Evolutionary conservation across 2,329 filamentous ascomycete genomes (phyloP), one percentile per base, ranked within the genome.

Genomic region (Beauveria varroae): DNA sequence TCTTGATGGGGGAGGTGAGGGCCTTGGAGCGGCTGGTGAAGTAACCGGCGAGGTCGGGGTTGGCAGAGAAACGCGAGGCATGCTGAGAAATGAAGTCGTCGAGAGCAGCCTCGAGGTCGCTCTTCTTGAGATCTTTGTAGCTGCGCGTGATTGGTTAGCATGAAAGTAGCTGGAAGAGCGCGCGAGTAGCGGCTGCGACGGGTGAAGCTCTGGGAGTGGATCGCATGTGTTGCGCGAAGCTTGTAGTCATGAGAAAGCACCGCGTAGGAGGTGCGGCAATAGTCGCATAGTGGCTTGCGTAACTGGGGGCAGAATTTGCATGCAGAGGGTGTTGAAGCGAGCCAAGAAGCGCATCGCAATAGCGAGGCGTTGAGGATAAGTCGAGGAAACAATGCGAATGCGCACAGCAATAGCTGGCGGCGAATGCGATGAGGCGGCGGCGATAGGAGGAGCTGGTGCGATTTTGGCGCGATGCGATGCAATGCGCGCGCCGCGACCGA

Each of bases 81-180:
- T 96, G 89, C 64, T 83, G 80, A 66, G 85, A 81, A 51, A 96
- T 83, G 74, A 86, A 87, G 52, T 87, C 82, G 68, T 96, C 89
- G 65, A 96, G 84, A 50, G 83, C 83, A 63, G 81, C 74, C 70
- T 93, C 90, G 63, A 98, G 84, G 54, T 96, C 91, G 65, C 81
- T 79, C 76, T 96, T 96, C 74, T 88, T 89, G 65, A 88, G 77
- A 61, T 81, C 79, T 66, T 90, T 86, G 70, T 84, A 86, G 70
- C 89, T 93, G 70, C 65, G 26, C 49, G 40, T 9, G 20, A 24
- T 12, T 28, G 30, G 60, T 53, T 52, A 50, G 56, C 60, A 46
- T 5, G 37, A 26, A 57, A 34, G 12, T 16, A 37, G 14, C 53
- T 60, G 30, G 9, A 14, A 24, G 22, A 41, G 34, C 22, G 41